Base-by-base conservation (phyloP, 2,329 filamentous ascomycete species). In the Sporothrix humicola region DNA sequence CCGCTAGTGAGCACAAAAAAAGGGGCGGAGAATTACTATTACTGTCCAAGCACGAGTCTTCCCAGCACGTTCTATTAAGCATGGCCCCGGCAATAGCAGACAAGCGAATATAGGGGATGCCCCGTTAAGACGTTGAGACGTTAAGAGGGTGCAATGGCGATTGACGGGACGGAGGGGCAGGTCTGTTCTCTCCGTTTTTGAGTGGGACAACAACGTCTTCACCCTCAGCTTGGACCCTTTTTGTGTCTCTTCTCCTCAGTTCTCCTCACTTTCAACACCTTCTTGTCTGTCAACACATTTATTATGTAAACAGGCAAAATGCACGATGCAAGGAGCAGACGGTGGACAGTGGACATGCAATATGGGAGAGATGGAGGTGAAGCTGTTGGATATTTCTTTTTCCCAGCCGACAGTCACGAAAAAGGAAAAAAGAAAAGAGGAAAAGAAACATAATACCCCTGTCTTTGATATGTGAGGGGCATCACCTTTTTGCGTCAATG, bases 51-150 rank as follows among this genome's bases (percentile, higher is more conserved):
- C 31, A 37, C 31, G 31, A 37, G 31, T 37, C 31, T 7, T 37
- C 31, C 5, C 31, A 6, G 31, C 7, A 37, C 31, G 31, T 37
- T 37, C 31, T 37, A 7, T 37, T 37, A 5, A 37, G 31, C 31
- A 37, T 37, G 31, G 17, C 9, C 59, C n/a, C 2, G 42, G 20
- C 61, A 66, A 66, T 66, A 66, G 3, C 61, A 66, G 48, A 26
- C 42, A 66, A 48, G 61, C 61, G 42, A 48, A 66, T 66, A 66
- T 66, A 66, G 61, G 61, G 59, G 59, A 63, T 63, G 17, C 7
- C 9, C 56, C 12, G 31, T 37, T 6, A 37, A 37, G 5, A 61
- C 58, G 26, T 61, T 2, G 15, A 12, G 5, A 61, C 58, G 26
- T 61, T 2, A 12, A 12, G 31, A 56, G 9, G 20, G n/a, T 26